Evolutionary conservation across 1,284 basidiomycete species (phyloP).

Genomic region (Naganishia sp.): DNA sequence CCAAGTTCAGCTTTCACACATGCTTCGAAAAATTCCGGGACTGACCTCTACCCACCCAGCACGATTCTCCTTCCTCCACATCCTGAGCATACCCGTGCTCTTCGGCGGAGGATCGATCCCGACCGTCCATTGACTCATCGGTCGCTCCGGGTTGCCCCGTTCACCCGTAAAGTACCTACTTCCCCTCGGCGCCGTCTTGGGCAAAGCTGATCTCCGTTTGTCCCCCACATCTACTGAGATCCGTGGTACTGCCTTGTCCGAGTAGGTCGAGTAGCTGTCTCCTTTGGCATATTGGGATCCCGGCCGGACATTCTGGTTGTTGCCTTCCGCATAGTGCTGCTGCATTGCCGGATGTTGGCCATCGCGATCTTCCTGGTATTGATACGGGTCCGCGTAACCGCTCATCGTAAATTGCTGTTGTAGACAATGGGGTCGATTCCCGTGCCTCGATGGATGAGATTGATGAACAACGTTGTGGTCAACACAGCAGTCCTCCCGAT

Average conservation of each 20-base stretch:
- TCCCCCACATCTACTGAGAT: background rate
- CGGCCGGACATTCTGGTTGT: constrained; percentile 10
- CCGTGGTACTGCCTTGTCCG: constrained; percentile 4
- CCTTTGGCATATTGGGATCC: constrained; percentile 3
- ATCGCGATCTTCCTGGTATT: constrained; percentile 8
- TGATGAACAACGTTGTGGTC: too few species aligned
- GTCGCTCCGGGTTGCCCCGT: constrained; percentile 24
- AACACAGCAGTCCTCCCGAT: too few species aligned
- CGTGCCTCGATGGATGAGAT: too few species aligned
- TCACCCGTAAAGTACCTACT: constrained; percentile 24
- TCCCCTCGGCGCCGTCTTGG: constrained; percentile 22
- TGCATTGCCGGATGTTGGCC: background rate
- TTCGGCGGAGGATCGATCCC: constrained; percentile 48
- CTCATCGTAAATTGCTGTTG: background rate
- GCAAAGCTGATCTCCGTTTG: constrained; percentile 6
- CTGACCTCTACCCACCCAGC: constrained; percentile 52
- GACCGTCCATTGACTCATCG: constrained; percentile 36
- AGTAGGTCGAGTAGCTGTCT: constrained; percentile 17
- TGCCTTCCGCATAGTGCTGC: constrained; percentile 19
- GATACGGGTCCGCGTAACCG: constrained; percentile 13
- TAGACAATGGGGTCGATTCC: too few species aligned
- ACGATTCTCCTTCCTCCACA: constrained; percentile 55
- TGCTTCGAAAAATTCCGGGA: constrained; percentile 3
- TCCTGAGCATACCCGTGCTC: constrained; percentile 51
- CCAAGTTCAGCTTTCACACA: background rate